Evolutionary conservation across 192 early-diverging fungal species (phyloP), one percentile per base, ranked within the genome.

Genomic region (Phycomyces nitens): DNA sequence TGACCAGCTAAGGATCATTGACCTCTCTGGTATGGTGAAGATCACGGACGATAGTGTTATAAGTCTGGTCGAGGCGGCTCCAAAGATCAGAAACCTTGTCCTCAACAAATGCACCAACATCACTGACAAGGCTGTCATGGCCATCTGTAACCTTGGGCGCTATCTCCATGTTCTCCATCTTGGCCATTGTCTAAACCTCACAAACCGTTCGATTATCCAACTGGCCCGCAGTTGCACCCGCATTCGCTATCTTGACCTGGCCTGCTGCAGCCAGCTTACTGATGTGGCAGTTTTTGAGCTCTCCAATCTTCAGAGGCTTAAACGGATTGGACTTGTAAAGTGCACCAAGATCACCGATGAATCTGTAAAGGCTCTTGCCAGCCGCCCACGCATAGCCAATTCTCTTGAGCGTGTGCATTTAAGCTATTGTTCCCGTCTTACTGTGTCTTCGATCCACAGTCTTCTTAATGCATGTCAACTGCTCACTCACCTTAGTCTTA

Each of bases 241-340:
- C 0, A 74, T 85, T 44, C 73, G 83, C 16, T 85, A 85, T 29
- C 65, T 85, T 18, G 83, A 85, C 60, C 56, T 85, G 10, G 83
- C 83, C 2, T 80, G 80, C 34, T 85, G 83, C 43, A 70, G 63
- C 15, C 76, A 75, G 39, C 71, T 85, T 16, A 83, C 83, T 0
- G 81, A 85, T 40, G 69, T 62, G 0, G 69, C 83, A 4, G 76
- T 85, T 3, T 63, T 78, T 63, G 79, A 78, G 20, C 63, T 85
- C 34, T 77, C 81, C 11, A 78, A 77, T 21, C 61, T 85, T 21
- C 81, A 75, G 16, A 81, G 80, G 57, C 49, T 85, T 27, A 71
- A 77, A 21, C 71, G 83, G n/a, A 83, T 85, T 29, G 83, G 83
- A 9, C 54, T 85, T 10, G 83, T 85, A 29, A 85, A 85, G 59